These are phyloP conservation scores for Porphyrellus cyaneotinctus DNA, from an alignment of 768 basidiomycete species.

Conservation along the genomic window DNA sequence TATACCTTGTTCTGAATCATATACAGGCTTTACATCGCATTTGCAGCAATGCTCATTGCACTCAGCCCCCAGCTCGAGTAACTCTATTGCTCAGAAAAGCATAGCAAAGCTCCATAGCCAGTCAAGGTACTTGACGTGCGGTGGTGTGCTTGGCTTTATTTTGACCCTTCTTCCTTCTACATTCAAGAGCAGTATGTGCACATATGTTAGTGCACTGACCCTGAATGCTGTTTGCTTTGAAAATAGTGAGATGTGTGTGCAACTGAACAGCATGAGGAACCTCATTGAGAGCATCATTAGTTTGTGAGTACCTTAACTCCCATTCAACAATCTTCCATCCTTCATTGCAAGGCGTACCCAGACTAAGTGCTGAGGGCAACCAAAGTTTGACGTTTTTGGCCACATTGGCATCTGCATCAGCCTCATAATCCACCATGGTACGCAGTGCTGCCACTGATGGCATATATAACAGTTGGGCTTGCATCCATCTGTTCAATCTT, in stretches of 20 bases:
- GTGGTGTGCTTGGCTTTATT: too few relatives aligned
- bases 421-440: not conserved
- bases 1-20: too few relatives aligned
- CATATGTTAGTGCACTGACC: too few relatives aligned
- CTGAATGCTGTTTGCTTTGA: not conserved
- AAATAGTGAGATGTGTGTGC: not conserved
- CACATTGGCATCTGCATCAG: not conserved
- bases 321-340: not conserved
- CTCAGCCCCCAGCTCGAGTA: too few relatives aligned
- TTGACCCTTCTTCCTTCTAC: too few relatives aligned
- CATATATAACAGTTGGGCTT: not conserved
- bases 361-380: not conserved
- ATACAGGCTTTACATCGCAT: too few relatives aligned
- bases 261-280: not conserved
- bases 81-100: too few relatives aligned
- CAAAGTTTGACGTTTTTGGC: not conserved
- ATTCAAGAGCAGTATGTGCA: too few relatives aligned
- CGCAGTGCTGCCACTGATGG: not conserved
- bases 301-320: not conserved
- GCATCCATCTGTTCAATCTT: not conserved
- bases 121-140: too few relatives aligned
- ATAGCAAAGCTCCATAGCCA: too few relatives aligned
- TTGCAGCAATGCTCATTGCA: too few relatives aligned
- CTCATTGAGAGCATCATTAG: not conserved
- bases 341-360: not conserved